A percentile compares a stretch with the other conserved stretches of the same genome.
phyloP scores from a whole-genome alignment of 805 yeast species.

The Hanseniaspora guilliermondii region DNA sequence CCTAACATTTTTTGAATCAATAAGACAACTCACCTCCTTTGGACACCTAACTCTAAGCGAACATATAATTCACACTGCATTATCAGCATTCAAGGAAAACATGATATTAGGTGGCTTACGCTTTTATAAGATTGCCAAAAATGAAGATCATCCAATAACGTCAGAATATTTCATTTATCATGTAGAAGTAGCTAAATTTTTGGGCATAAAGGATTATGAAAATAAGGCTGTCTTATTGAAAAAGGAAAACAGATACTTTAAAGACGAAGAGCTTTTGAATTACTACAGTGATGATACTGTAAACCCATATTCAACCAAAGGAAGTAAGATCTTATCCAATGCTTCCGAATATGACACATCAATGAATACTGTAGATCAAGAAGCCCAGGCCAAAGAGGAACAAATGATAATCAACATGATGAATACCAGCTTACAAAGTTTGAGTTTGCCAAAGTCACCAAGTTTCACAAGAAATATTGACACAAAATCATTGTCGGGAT shows the following conservation, averaged over 20 bases:
- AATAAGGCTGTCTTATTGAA: constrained; percentile 17
- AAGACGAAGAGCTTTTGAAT: constrained; percentile 24
- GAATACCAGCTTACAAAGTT: constrained; percentile 4
- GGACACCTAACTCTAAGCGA: background rate
- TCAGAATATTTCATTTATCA: constrained; percentile 24
- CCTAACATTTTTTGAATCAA: constrained; percentile 11
- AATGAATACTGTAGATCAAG: background rate
- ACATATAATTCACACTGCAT: constrained; percentile 20
- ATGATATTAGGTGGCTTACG: constrained; percentile 26
- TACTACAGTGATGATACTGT: constrained; percentile 25
- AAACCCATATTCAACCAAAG: constrained; percentile 24
- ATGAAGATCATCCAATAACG: constrained; percentile 16
- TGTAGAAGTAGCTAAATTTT: constrained; percentile 22
- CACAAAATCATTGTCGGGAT: constrained; percentile 1
- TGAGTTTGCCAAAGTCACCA: constrained; percentile 3
- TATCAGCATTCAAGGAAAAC: constrained; percentile 21
- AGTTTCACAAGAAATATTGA: constrained; percentile 6
- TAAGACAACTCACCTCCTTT: constrained; percentile 1
- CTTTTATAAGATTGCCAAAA: constrained; percentile 19
- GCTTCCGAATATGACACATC: background rate
- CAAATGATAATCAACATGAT: constrained; percentile 6
- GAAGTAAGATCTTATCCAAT: constrained; percentile 21
- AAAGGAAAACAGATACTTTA: constrained; percentile 19
- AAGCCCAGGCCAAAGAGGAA: constrained; percentile 1
- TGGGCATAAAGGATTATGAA: constrained; percentile 22